phyloP scores from a whole-genome alignment of 257 asterid genomes.

The Knoxia roxburghii region DNA sequence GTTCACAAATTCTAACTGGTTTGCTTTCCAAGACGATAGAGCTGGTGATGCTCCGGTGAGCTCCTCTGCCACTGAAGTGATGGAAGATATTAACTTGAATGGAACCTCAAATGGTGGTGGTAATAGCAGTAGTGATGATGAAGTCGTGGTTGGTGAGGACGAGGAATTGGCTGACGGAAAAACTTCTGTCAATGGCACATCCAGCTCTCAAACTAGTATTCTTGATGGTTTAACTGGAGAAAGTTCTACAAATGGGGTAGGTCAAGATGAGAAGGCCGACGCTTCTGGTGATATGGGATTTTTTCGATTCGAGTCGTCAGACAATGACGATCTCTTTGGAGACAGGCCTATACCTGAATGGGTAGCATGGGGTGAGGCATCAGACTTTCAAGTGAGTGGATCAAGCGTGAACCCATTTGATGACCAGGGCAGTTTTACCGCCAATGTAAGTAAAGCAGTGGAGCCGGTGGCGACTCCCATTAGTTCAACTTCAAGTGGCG shows the following conservation, averaged over 20 bases:
- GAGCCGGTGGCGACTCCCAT: constrained; percentile 23
- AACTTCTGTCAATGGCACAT: constrained; percentile 33
- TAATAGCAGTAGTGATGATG: constrained; percentile 70
- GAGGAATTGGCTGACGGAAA: constrained; percentile 53
- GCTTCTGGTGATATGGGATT: constrained; percentile 45
- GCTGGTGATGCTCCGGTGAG: constrained; percentile 41
- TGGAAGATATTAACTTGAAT: constrained; percentile 54
- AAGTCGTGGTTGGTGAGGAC: constrained; percentile 88
- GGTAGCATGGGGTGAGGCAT: constrained; percentile 83
- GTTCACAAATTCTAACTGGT: constrained; percentile 99
- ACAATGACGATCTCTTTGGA: constrained; percentile 63
- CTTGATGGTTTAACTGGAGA: constrained; percentile 26
- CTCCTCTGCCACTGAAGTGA: constrained; percentile 52
- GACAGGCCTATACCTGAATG: constrained; percentile 90
- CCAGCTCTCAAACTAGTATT: constrained; percentile 24
- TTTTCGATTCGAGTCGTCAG: constrained; percentile 62
- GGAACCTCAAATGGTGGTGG: constrained; percentile 55
- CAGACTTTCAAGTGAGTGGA: constrained; percentile 55
- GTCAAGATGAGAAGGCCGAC: constrained; percentile 26
- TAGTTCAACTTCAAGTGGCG: constrained; percentile 39
- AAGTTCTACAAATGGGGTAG: constrained; percentile 25
- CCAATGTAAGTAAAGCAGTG: constrained; percentile 21
- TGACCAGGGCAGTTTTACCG: constrained; percentile 30
- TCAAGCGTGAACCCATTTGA: constrained; percentile 67
- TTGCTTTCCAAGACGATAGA: constrained; percentile 88